These are phyloP conservation scores for Hawksworthiomyces lignivorus DNA, from an alignment of 2,329 filamentous ascomycete species.

Conservation along the genomic window DNA sequence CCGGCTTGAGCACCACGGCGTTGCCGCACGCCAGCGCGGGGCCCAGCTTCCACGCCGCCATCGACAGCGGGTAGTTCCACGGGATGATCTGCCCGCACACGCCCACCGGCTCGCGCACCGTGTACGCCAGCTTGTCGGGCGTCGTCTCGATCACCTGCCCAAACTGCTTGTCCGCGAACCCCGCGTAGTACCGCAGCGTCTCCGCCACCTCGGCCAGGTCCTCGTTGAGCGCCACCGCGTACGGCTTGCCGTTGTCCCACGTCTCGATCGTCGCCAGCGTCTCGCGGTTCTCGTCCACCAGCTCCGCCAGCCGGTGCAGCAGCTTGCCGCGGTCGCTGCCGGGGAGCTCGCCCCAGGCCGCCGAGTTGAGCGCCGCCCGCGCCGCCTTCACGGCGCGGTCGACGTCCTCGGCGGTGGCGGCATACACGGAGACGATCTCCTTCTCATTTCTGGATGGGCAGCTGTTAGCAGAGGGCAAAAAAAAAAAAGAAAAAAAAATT, in stretches of 20 bases:
- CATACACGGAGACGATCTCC: conserved; percentile 12
- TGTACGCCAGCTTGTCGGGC: conserved; percentile 59
- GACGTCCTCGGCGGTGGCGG: conserved; percentile 10
- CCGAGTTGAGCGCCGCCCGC: conserved; percentile 10
- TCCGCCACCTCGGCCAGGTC: conserved; percentile 16
- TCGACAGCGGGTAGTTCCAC: conserved; percentile 66
- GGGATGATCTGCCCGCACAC: conserved; percentile 65
- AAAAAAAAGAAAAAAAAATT: too few species aligned
- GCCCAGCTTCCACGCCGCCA: conserved; percentile 67
- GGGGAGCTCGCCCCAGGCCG: conserved; percentile 12
- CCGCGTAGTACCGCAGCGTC: conserved; percentile 64
- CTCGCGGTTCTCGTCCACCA: conserved; percentile 30
- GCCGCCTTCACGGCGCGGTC: conserved; percentile 15
- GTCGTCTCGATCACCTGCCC: conserved; percentile 59
- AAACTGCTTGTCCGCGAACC: conserved; percentile 64
- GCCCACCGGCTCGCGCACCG: conserved; percentile 60
- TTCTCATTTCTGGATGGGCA: conserved; percentile 5
- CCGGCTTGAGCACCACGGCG: conserved; percentile 52
- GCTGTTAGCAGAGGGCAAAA: neutral
- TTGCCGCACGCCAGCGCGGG: conserved; percentile 57
- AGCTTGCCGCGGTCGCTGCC: conserved; percentile 27
- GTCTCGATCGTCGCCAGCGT: conserved; percentile 50
- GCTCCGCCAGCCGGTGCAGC: conserved; percentile 35
- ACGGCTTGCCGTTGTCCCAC: conserved; percentile 75
- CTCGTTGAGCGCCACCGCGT: conserved; percentile 7